These are phyloP conservation scores for Nevesoporus exiguus DNA, from an alignment of 768 basidiomycete genomes.

Conservation along the genomic window DNA sequence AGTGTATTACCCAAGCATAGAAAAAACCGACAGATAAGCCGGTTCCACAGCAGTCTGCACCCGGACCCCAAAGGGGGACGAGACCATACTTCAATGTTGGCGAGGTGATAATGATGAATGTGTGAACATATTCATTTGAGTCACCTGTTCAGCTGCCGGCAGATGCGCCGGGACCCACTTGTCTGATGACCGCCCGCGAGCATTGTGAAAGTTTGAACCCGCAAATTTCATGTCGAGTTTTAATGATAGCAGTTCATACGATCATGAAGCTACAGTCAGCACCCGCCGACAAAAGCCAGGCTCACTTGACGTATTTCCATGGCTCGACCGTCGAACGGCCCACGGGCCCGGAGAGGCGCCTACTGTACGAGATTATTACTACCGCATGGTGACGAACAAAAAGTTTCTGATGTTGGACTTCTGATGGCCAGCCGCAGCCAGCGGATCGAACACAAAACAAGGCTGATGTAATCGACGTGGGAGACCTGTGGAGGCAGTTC, in stretches of 20 bases:
- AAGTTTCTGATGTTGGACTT: neutral
- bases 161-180: neutral
- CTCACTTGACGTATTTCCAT: neutral
- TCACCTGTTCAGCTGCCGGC: neutral
- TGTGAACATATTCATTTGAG: slow-evolving; percentile 2
- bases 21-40: neutral
- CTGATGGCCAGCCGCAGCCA: neutral
- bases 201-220: neutral
- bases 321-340: neutral
- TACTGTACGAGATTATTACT: neutral
- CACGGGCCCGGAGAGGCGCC: neutral
- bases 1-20: neutral
- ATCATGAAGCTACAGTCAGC: neutral
- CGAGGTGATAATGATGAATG: neutral
- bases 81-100: neutral
- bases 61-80: neutral
- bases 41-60: neutral
- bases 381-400: neutral
- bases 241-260: neutral
- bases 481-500: neutral
- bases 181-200: neutral
- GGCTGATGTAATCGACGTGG: slow-evolving; percentile 23
- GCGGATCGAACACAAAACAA: neutral
- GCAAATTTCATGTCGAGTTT: neutral
- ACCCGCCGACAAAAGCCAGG: neutral